A percentile compares a stretch with the other conserved stretches of the same genome.
Conservation (phyloP, 176 grass and related monocot species). For the Stipa capillata region DNA sequence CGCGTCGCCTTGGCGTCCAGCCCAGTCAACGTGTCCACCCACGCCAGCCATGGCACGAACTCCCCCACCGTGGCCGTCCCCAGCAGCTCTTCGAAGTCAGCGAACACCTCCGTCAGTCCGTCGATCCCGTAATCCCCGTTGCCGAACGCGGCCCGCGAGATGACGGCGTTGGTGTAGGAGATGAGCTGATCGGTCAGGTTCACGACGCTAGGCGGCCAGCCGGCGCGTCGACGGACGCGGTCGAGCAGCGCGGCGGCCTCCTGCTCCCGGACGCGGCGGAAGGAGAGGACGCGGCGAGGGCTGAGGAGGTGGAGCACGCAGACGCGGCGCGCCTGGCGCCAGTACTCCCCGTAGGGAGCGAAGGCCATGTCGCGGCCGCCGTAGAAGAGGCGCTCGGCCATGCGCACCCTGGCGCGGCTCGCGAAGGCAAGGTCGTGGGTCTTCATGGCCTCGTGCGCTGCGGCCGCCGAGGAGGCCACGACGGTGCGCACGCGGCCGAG, state of each 20-base stretch:
- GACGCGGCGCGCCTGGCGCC: constrained; percentile 45
- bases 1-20: constrained; percentile 11
- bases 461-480: constrained; percentile 38
- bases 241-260: constrained; percentile 25
- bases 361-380: constrained; percentile 36
- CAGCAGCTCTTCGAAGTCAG: constrained; percentile 38
- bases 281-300: constrained; percentile 8
- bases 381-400: constrained; percentile 31
- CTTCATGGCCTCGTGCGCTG: constrained; percentile 34
- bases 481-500: constrained; percentile 39
- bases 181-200: neutral
- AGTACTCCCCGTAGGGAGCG: constrained; percentile 53
- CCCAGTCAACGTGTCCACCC: constrained; percentile 34
- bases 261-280: constrained; percentile 8
- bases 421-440: constrained; percentile 46
- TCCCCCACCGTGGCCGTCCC: constrained; percentile 11
- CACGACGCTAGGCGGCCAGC: neutral
- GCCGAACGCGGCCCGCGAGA: constrained; percentile 1
- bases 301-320: constrained; percentile 42
- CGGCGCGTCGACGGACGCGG: neutral
- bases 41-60: constrained; percentile 39
- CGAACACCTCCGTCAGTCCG: constrained; percentile 25
- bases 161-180: neutral
- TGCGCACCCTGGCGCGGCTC: neutral
- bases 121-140: neutral